Evolutionary conservation across 805 yeast species (phyloP).

Genomic region (Lipomyces mesembrius): DNA sequence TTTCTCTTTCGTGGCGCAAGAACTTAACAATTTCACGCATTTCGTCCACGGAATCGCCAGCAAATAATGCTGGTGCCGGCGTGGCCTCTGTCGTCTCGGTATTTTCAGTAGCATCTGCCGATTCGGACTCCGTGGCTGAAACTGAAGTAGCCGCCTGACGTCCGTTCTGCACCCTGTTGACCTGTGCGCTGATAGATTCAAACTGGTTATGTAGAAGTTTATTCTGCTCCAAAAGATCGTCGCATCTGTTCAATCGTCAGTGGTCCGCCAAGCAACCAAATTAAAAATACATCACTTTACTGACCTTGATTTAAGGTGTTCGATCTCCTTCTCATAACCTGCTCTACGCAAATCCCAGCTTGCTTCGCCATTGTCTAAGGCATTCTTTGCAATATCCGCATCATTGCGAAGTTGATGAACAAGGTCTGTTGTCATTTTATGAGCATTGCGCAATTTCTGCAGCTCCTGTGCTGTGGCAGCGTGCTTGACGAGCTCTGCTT

Average conservation of each 20-base stretch:
- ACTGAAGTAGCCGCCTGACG: conserved; percentile 9
- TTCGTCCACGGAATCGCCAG: conserved; percentile 34
- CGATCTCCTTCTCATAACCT: conserved; percentile 55
- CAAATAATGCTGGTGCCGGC: conserved; percentile 2
- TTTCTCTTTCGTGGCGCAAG: conserved; percentile 76
- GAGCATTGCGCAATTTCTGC: conserved; percentile 49
- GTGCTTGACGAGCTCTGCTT: conserved; percentile 59
- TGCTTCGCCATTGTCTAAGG: conserved; percentile 48
- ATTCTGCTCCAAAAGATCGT: conserved; percentile 70
- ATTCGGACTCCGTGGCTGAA: conserved; percentile 2
- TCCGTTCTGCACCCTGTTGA: conserved; percentile 25
- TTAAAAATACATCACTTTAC: background rate
- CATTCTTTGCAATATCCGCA: conserved; percentile 44
- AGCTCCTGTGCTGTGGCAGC: conserved; percentile 55
- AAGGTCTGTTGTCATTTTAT: conserved; percentile 43
- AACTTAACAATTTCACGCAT: conserved; percentile 61
- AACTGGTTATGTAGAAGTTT: conserved; percentile 69
- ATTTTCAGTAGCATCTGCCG: conserved; percentile 11
- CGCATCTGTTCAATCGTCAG: conserved; percentile 40
- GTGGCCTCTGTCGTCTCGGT: conserved; percentile 7
- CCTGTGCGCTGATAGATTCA: conserved; percentile 48
- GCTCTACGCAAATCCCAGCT: conserved; percentile 55
- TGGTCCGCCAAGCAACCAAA: background rate
- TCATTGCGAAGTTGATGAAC: conserved; percentile 41
- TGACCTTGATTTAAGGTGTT: conserved; percentile 50